A percentile compares a stretch with the other conserved stretches of the same genome.
Evolutionary conservation across 2,329 filamentous ascomycete species (phyloP).

Genomic region (Phaeoacremonium minimum): DNA sequence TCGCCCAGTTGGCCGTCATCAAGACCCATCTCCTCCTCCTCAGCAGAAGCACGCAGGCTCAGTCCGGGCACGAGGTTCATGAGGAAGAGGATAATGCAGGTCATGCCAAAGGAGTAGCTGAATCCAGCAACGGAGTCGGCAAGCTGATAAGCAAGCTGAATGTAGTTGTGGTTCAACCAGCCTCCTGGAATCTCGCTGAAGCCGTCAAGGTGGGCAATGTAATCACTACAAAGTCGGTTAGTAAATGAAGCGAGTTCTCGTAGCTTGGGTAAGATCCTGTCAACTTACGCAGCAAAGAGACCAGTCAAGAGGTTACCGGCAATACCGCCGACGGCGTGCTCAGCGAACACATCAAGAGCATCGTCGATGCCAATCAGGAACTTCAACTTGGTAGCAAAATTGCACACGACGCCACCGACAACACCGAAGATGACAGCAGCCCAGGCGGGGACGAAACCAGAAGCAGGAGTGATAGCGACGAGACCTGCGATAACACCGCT

Average conservation of each 20-base stretch:
- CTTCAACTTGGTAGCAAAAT: slow-evolving; percentile 84
- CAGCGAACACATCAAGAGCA: slow-evolving; percentile 85
- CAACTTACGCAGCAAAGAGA: slow-evolving; percentile 65
- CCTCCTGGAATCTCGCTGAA: slow-evolving; percentile 54
- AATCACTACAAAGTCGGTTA: slow-evolving; percentile 39
- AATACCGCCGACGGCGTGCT: slow-evolving; percentile 82
- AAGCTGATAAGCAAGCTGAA: slow-evolving; percentile 68
- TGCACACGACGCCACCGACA: slow-evolving; percentile 63
- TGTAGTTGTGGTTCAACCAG: slow-evolving; percentile 67
- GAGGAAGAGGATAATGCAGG: slow-evolving; percentile 64
- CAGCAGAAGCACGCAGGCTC: slow-evolving; percentile 61
- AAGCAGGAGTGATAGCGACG: slow-evolving; percentile 80
- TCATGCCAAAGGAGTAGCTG: slow-evolving; percentile 63
- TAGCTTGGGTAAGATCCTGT: no score
- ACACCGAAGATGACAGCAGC: slow-evolving; percentile 55
- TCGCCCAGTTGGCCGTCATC: slow-evolving; percentile 77
- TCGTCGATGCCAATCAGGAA: slow-evolving; percentile 74
- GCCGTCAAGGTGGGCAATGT: slow-evolving; percentile 72
- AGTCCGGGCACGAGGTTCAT: slow-evolving; percentile 70
- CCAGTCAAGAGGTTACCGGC: slow-evolving; percentile 75
- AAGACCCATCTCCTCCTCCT: slow-evolving; percentile 65
- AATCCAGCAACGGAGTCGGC: slow-evolving; percentile 63
- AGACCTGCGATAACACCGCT: slow-evolving; percentile 83
- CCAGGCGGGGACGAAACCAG: slow-evolving; percentile 72
- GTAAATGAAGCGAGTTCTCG: background rate